Evolutionary conservation across 2,329 filamentous ascomycete genomes (phyloP), one percentile per base, ranked within the genome.

Genomic region (Chaetomiaceae sp.): DNA sequence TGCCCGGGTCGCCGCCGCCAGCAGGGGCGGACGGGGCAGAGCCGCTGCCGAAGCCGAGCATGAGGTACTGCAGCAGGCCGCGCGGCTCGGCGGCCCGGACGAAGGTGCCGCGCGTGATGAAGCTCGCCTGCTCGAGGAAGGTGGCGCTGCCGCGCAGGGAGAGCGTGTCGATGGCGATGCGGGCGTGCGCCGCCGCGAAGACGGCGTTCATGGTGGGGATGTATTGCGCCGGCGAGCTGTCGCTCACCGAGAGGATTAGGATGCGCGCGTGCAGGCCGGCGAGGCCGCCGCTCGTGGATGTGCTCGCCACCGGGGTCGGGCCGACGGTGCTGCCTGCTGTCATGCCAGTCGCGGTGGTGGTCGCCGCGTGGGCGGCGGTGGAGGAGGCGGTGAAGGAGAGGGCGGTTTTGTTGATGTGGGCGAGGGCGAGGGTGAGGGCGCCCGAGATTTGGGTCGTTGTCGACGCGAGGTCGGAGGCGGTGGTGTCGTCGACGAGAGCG

Each of bases 171-270:
- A 99, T 90, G 21, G 91, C 89, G 58, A 99, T 90, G 62, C 83
- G 82, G 51, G 90, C 80, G 59, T 92, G 85, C 65, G 95, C 89
- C 54, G 92, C 94, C 2, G 94, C 94, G 71, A 99, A 99, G 56
- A 97, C 95, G 63, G 87, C 83, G 73, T 99, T 99, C 94, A 99
- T 99, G 61, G 95, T 94, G 0, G 92, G 87, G 51, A 99, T 99
- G 73, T 99, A 99, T 70, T 97, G 87, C 5, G 90, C 84, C 0
- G 95, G 82, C 63, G 92, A 88, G 37, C 80, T 79, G 65, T 90
- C 90, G 42, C 89, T 95, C 4, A 96, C 90, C 43, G 89, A 95
- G 49, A 99, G 69, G 58, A 97, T 85, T 50, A 99, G 79, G 64
- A 99, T 95, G 55, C 94, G 87, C 13, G 86, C 86, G 61, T 88